Base-by-base conservation (phyloP, 306 rosid species). In the Gynostemma pentaphyllum region DNA sequence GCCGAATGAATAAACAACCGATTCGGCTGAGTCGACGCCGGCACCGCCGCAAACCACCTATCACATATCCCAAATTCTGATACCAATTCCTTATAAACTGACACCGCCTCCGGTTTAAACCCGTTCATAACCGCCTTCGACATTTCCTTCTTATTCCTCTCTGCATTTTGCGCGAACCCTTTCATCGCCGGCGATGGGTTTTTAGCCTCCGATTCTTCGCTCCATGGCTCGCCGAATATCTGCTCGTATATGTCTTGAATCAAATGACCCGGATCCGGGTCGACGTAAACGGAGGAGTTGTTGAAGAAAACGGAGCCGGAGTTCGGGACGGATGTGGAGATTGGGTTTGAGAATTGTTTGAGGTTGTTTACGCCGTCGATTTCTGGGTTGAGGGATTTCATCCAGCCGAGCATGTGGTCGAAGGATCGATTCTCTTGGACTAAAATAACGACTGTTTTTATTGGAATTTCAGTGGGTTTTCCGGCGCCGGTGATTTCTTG, bases 381-480 rank as follows among this genome's bases (percentile, higher is more conserved):
- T 40, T 80, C 76, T 0, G 85, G 81, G 74, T 87, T 82, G 29
- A 82, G 62, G 24, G 92, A 64, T 49, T 84, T 89, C 92, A 84
- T 80, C 97, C 95, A 89, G 9, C 97, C 97, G 1, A 89, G 49
- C 68, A 90, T 79, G 85, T 90, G 95, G 73, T 90, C 97, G 64
- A 90, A 90, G 53, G 95, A 90, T 28, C 97, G 94, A 81, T 90
- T 90, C 54, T 90, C 97, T 71, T 86, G 92, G 9, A 90, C 94
- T 77, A 90, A 73, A 84, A 87, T 83, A 37, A 90, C 95, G 21
- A 90, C 51, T 3, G 94, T 89, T 72, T 89, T 89, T 75, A 89
- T 87, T 13, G 84, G 88, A 62, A 5, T 12, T 37, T 11, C 32
- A 1, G 21, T 0, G 65, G 65, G 0, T 7, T 28, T 7, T 4